Base-by-base conservation (phyloP, 73 alveolate genomes). In the Stentor roeselii region DNA sequence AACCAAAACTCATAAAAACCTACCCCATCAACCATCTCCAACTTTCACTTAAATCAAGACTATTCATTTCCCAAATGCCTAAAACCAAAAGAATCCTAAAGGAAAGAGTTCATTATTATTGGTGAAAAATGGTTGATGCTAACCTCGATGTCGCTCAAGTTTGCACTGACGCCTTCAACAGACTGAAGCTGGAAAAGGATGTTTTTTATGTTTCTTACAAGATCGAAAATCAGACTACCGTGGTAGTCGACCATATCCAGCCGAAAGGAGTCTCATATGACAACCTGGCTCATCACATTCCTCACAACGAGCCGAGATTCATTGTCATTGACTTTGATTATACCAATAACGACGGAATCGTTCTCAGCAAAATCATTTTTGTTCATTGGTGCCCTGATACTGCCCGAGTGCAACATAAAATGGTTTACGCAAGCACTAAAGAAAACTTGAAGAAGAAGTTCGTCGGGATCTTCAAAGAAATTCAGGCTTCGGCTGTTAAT, bases 121-220 rank as follows among this genome's bases (percentile, higher is more conserved):
- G 67, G 67, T 50, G 67, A 61, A 39, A 76, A 39, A 76, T 76
- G 84, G 84, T 76, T 21, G 84, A 76, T 67, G 84, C 84, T 76
- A 41, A 41, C 30, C 38, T 76, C 32, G 59, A 37, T n/a, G 74
- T 41, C n/a, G 30, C 42, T 76, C 60, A 76, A 0, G 84, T 21
- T n/a, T 37, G 75, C 30, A 35, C 39, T 14, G 60, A 14, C 0
- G 37, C 67, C 30, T 76, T 21, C 84, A 76, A 76, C 84, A n/a
- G 74, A 15, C 6, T 76, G 84, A 76, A 76, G 74, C 6, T 76
- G 84, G 39, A 15, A 78, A 37, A 76, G 30, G 74, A 76, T 39
- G 39, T 39, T 30, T 15, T n/a, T 1, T 76, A 21, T 76, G 37
- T 76, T 35, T 21, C 39, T 21, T 76, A 37, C 85, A 76, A 41